Evolutionary conservation across 2,329 filamentous ascomycete genomes (phyloP).

Genomic region (Rosellinia necatrix): DNA sequence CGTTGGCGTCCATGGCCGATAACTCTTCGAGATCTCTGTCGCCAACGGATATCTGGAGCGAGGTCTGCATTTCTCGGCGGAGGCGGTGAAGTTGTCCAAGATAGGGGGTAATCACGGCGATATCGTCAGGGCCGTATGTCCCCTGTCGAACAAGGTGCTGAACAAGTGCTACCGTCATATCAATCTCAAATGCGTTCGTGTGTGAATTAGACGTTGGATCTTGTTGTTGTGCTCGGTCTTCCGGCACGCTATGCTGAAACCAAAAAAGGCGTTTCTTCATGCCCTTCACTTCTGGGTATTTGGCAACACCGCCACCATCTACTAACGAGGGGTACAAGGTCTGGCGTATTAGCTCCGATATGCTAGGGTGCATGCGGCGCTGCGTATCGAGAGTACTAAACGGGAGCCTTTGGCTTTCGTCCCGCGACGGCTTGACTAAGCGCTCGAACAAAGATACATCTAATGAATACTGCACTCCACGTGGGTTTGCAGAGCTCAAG

Average conservation of each 20-base stretch:
- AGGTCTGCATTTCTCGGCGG: conserved; percentile 47
- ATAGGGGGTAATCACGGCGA: conserved; percentile 73
- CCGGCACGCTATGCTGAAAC: conserved; percentile 56
- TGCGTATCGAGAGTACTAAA: conserved; percentile 53
- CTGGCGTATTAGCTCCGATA: conserved; percentile 57
- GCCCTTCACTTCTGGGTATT: conserved; percentile 52
- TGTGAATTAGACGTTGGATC: conserved; percentile 50
- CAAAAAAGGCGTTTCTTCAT: conserved; percentile 59
- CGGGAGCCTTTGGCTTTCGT: conserved; percentile 36
- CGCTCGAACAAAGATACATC: conserved; percentile 68
- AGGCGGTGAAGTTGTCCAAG: conserved; percentile 60
- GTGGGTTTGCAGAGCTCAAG: conserved; percentile 55
- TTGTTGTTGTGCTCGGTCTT: conserved; percentile 32
- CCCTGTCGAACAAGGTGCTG: conserved; percentile 70
- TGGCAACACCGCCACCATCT: conserved; percentile 47
- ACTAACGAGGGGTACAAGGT: conserved; percentile 58
- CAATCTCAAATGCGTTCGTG: conserved; percentile 63
- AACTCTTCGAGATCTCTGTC: conserved; percentile 66
- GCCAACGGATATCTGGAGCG: conserved; percentile 66
- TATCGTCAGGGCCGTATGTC: conserved; percentile 60
- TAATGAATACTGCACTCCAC: conserved; percentile 55
- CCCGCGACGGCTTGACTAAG: conserved; percentile 44
- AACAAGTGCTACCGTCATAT: conserved; percentile 66
- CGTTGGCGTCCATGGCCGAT: conserved; percentile 43
- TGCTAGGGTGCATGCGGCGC: conserved; percentile 63